Evolutionary conservation across 2,329 filamentous ascomycete species (phyloP).

Genomic region (Aspergillus chevalieri): DNA sequence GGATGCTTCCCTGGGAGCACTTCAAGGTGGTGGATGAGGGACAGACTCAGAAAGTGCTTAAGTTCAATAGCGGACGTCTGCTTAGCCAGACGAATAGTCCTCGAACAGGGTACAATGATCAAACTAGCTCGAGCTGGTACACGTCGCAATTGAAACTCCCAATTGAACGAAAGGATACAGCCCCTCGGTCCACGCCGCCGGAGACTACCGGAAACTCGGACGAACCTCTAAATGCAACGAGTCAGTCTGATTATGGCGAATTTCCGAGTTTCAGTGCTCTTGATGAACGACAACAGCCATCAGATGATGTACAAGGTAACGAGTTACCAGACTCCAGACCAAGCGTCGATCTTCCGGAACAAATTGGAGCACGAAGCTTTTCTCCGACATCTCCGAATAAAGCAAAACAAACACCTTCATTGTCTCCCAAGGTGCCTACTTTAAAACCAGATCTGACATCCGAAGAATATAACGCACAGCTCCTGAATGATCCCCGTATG

Average conservation of each 20-base stretch:
- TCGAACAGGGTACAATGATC: constrained; percentile 65
- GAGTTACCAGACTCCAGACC: background rate
- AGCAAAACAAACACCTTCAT: constrained; percentile 4
- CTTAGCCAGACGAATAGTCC: constrained; percentile 60
- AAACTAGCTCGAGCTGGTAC: constrained; percentile 79
- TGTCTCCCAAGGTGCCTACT: constrained; percentile 15
- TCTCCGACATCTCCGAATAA: constrained; percentile 1
- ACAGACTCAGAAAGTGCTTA: constrained; percentile 70
- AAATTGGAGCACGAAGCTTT: background rate
- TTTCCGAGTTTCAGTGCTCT: constrained; percentile 27
- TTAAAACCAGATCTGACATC: constrained; percentile 59
- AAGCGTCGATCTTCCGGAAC: background rate
- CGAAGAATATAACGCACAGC: constrained; percentile 83
- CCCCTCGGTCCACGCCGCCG: background rate
- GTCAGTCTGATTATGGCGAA: constrained; percentile 40
- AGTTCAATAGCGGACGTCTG: constrained; percentile 57
- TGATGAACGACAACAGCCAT: constrained; percentile 8
- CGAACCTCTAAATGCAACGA: constrained; percentile 22
- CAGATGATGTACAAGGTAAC: background rate
- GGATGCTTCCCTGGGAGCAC: constrained; percentile 74
- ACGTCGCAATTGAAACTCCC: constrained; percentile 58
- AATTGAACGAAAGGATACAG: constrained; percentile 17
- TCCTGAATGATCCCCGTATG: constrained; percentile 77
- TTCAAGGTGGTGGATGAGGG: constrained; percentile 85
- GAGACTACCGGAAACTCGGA: constrained; percentile 14